Percentiles rank a stretch among this genome's conserved stretches.
Conservation (phyloP, 164 flowering plant species). For the Vitis cinerea region DNA sequence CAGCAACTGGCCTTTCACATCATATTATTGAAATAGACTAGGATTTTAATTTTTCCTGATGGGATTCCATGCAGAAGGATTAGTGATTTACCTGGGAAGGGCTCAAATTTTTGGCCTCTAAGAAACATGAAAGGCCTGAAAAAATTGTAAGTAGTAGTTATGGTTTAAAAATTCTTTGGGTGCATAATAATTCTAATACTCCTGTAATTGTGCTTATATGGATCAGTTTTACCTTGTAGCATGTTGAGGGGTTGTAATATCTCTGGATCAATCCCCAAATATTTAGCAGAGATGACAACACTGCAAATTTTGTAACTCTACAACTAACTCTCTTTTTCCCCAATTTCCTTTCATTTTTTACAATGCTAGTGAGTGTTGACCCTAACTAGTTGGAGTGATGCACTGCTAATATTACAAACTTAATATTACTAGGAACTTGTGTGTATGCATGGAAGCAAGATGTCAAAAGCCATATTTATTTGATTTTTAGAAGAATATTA, state of each 20-base stretch:
- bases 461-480: too few relatives aligned
- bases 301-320: slow-evolving; percentile 24
- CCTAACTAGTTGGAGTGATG: too few relatives aligned
- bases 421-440: too few relatives aligned
- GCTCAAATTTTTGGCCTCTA: slow-evolving; percentile 5
- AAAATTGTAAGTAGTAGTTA: slow-evolving; percentile 22
- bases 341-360: too few relatives aligned
- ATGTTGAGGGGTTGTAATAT: slow-evolving; percentile 39
- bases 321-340: neutral
- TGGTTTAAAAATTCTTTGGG: neutral
- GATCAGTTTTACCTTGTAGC: slow-evolving; percentile 17
- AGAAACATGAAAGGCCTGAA: slow-evolving; percentile 22
- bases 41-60: neutral
- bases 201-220: neutral
- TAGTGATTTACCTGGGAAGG: slow-evolving; percentile 19
- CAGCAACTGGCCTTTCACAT: too few relatives aligned
- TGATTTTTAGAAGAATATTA: too few relatives aligned
- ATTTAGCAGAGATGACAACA: slow-evolving; percentile 9
- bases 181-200: neutral
- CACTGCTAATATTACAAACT: too few relatives aligned
- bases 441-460: too few relatives aligned
- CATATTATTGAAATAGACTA: neutral
- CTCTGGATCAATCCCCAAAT: slow-evolving; percentile 27
- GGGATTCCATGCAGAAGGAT: slow-evolving; percentile 30
- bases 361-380: too few relatives aligned